Evolutionary conservation across 2,329 filamentous ascomycete species (phyloP), one percentile per base, ranked within the genome.

Genomic region (Ophiostoma australiae): DNA sequence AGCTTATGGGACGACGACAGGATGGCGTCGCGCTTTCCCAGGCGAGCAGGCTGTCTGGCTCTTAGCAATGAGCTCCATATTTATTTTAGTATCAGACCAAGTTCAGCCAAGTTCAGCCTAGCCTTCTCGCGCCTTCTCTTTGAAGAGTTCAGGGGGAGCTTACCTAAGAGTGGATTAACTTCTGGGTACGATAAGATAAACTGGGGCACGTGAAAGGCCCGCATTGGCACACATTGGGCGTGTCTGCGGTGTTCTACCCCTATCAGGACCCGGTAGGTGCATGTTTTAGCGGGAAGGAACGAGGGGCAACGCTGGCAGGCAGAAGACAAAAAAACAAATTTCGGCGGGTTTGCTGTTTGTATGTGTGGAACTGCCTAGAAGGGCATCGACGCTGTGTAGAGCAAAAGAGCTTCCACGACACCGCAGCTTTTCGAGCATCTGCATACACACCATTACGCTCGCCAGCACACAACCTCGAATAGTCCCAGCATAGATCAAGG

Each of bases 281-380:
- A 58, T 27, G 23, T 52, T 10, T 52, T 20, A 69, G 48, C 37
- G 27, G 68, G 23, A 52, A 69, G 48, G 35, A 63, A 63, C 63
- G 69, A 70, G 71, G 71, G 71, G 71, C 69, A 72, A 69, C 68
- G 67, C 52, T 33, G 48, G 70, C 63, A 69, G 68, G 70, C 69
- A 63, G 68, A 27, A 58, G 8, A 70, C 65, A 70, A 70, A 72
- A 72, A 72, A 72, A 69, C 48, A 70, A 70, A 70, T 58, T 70
- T 70, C 55, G 52, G 68, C 48, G 69, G 55, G 39, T 67, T 69
- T 69, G 52, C 44, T 35, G 39, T 48, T 69, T 58, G 52, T 58
- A 58, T 27, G 52, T 31, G 52, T 58, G 52, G 52, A 58, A 58
- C 52, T 58, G 52, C 52, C 27, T 58, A 58, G 68, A 68, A 70